Base-by-base conservation (phyloP, 495 filamentous ascomycete genomes). In the Xylaria flabelliformis region DNA sequence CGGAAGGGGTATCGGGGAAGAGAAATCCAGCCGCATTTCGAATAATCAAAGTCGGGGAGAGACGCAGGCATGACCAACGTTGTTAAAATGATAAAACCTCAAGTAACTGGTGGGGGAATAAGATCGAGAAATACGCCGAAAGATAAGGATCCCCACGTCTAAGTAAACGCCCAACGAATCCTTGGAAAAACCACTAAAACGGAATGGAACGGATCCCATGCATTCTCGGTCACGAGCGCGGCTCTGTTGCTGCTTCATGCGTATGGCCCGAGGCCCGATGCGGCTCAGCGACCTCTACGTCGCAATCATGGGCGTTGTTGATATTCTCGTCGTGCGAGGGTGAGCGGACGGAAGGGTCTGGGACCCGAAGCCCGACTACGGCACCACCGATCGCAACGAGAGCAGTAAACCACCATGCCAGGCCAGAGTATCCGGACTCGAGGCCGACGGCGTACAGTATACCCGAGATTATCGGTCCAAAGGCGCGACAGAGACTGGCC, bases 371-470 rank as follows among this genome's bases (percentile, higher is more conserved):
- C 56, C 83, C 83, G 73, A 88, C 75, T 41, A 78, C 81, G 21
- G 92, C 93, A 56, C 94, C 96, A 62, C 90, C 77, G 10, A 94
- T 74, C 71, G 93, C 91, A 42, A 98, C 89, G 10, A 93, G 58
- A 10, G 90, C 92, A 75, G 90, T 93, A 64, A 89, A 88, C 97
- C 97, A 98, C 95, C 96, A 99, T 10, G 93, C 90, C 6, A 98
- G 83, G 58, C 94, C 94, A 21, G 93, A 93, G 73, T 91, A 93
- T 48, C 95, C 95, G 41, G 90, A 84, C 66, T 90, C 83, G 36
- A 97, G 85, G 32, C 97, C 96, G 69, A 90, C 85, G 24, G 93
- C 85, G 80, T 98, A 95, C 63, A 99, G 86, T 19, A 93, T 80
- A 5, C 96, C 96, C 13, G 95, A 96, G 42, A 98, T 80, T 0